Base-by-base conservation (phyloP, 345 rosid species). In the Adansonia digitata region DNA sequence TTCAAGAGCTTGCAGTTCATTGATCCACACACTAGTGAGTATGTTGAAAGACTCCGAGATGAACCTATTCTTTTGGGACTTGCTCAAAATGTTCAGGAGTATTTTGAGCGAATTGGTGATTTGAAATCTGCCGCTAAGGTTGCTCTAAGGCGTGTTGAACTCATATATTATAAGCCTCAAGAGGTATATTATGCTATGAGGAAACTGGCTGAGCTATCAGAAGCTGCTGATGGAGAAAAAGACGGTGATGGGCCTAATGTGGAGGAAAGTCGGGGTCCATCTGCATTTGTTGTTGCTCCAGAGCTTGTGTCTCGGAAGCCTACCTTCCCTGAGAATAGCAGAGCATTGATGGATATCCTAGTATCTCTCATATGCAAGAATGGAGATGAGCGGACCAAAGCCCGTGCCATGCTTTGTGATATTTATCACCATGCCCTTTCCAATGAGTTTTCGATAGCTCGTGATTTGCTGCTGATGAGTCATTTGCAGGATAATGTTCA, bases 361-460 rank as follows among this genome's bases (percentile, higher is more conserved):
- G 98, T 90, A 48, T 86, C 96, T 43, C 97, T 95, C 49, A 93
- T 95, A 52, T 95, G 93, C 88, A 86, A 81, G 82, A 65, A 79
- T 80, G 98, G 99, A 64, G 99, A 95, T 86, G 99, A 95, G 79
- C 83, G 99, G 61, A 95, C 99, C 26, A 93, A 90, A 84, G 99
- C 99, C 3, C 97, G 98, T 34, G 98, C 98, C 5, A 88, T 95
- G 99, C 85, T 95, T 15, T 95, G 99, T 79, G 99, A 95, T 84
- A 90, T 95, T 75, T 91, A 93, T 68, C 96, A 91, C 82, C 98
- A 91, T 78, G 97, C 99, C 31, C 89, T 95, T 14, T 72, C 84
- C 39, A 93, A 93, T 80, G 88, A 90, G 84, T 95, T 91, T 78
- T 86, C 89, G 24, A 82, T 83, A 63, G 79, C 94, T 27, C 89